Conservation (phyloP, 805 yeast genomes). For the Diddensiella santjacobensis region DNA sequence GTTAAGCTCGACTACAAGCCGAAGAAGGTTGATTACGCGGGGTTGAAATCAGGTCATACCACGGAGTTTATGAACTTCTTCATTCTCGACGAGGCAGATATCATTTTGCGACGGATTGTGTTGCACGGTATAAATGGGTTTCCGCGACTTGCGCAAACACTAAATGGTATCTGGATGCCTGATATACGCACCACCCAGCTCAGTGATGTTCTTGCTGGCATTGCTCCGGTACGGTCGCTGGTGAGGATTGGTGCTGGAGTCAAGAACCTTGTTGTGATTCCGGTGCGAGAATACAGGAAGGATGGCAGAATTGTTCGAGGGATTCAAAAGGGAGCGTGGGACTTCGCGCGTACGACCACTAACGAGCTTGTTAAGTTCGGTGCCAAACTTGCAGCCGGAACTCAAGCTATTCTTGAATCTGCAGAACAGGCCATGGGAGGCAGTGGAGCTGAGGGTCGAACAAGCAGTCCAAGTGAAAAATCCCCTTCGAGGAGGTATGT, state of each 20-base stretch:
- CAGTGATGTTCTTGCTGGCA: slow-evolving; percentile 74
- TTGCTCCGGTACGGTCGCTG: slow-evolving; percentile 75
- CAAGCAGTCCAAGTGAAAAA: slow-evolving; percentile 27
- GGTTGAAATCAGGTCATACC: slow-evolving; percentile 79
- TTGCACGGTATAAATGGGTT: slow-evolving; percentile 78
- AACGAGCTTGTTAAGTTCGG: slow-evolving; percentile 79
- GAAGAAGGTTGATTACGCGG: slow-evolving; percentile 78
- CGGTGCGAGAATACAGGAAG: slow-evolving; percentile 66
- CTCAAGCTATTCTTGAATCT: slow-evolving; percentile 73
- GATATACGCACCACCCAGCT: slow-evolving; percentile 80
- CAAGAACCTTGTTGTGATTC: slow-evolving; percentile 66
- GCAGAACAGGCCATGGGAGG: slow-evolving; percentile 81
- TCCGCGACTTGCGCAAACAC: slow-evolving; percentile 48
- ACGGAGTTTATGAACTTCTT: slow-evolving; percentile 87
- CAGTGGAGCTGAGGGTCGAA: slow-evolving; percentile 49
- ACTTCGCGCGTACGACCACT: slow-evolving; percentile 73
- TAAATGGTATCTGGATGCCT: slow-evolving; percentile 81
- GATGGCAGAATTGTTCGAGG: slow-evolving; percentile 70
- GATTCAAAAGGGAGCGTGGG: slow-evolving; percentile 67
- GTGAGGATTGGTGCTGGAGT: slow-evolving; percentile 77
- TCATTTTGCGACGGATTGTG: slow-evolving; percentile 56
- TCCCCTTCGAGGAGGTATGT: slow-evolving; percentile 12
- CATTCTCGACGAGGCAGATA: slow-evolving; percentile 78
- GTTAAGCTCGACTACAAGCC: slow-evolving; percentile 83
- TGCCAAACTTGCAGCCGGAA: slow-evolving; percentile 81